Percentiles rank a stretch among this genome's conserved stretches.
These are phyloP conservation scores for Clarireedia hainanense DNA, from an alignment of 2,329 filamentous ascomycete genomes.

Conservation along the genomic window DNA sequence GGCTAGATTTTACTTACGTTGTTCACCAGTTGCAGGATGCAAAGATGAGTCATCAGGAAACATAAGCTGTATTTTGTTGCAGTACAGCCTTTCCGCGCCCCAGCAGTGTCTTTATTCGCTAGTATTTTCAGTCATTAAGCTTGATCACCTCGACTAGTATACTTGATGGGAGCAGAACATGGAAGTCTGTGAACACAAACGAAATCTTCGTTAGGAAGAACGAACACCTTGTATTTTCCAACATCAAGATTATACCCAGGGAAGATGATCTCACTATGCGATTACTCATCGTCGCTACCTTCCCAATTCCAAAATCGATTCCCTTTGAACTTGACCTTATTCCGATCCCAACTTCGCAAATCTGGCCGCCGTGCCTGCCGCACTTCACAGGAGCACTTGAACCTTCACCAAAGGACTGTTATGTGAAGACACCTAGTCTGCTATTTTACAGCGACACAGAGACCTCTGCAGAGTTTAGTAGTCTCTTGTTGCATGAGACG, in stretches of 20 bases:
- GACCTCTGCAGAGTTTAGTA: not conserved
- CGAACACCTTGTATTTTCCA: not conserved
- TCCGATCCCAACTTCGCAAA: not conserved
- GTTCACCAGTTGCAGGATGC: no score
- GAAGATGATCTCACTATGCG: not conserved
- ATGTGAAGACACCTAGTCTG: not conserved
- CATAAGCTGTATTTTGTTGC: no score
- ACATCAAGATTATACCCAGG: not conserved
- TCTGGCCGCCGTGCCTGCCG: not conserved
- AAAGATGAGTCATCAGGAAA: no score
- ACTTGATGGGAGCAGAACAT: not conserved
- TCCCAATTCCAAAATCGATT: not conserved
- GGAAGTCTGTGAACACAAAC: not conserved
- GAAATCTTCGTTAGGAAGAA: not conserved
- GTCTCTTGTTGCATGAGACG: not conserved
- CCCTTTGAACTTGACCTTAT: not conserved
- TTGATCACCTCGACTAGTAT: no score
- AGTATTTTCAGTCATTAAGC: no score
- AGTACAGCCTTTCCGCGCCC: no score
- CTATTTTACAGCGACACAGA: not conserved
- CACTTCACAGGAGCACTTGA: not conserved
- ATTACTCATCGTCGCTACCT: not conserved
- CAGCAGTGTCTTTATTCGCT: no score
- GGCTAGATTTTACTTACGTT: no score
- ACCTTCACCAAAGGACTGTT: not conserved